A percentile compares a stretch with the other conserved stretches of the same genome.
Conservation (phyloP, 176 grass and related monocot species). For the Lolium rigidum region DNA sequence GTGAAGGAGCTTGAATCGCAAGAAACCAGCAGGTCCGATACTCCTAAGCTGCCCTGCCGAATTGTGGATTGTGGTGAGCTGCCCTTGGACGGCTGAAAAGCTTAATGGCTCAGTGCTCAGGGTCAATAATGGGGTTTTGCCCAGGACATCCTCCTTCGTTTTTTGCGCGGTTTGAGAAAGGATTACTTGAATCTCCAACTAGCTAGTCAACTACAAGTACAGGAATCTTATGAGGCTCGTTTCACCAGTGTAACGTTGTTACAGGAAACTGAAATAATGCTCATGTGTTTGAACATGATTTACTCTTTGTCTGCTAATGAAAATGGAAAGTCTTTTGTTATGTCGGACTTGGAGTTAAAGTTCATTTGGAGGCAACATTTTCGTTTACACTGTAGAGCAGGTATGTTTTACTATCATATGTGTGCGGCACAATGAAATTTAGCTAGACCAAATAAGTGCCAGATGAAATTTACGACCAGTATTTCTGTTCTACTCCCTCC, state of each 20-base stretch:
- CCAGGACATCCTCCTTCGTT: background rate
- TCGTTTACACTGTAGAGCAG: background rate
- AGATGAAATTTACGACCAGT: background rate
- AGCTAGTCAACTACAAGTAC: background rate
- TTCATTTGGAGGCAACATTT: background rate
- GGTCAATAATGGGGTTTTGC: background rate
- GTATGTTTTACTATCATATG: background rate
- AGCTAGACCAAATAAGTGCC: background rate
- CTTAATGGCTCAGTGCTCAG: slow-evolving; percentile 4
- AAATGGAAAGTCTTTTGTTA: background rate
- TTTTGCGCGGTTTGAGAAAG: slow-evolving; percentile 18
- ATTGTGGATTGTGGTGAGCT: slow-evolving; percentile 67
- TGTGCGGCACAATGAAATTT: background rate
- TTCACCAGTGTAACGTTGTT: background rate
- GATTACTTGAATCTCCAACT: slow-evolving; percentile 3
- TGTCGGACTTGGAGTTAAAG: background rate
- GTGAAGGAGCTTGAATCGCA: slow-evolving; percentile 70
- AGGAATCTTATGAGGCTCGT: background rate
- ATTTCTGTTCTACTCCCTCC: background rate
- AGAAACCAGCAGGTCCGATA: slow-evolving; percentile 66
- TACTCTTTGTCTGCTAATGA: background rate
- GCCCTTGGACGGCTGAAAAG: slow-evolving; percentile 47
- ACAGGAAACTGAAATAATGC: background rate
- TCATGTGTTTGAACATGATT: slow-evolving; percentile 9
- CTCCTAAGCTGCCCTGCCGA: slow-evolving; percentile 52